phyloP scores from a whole-genome alignment of 139 green algal species.

The Limnomonas spitsbergensis region DNA sequence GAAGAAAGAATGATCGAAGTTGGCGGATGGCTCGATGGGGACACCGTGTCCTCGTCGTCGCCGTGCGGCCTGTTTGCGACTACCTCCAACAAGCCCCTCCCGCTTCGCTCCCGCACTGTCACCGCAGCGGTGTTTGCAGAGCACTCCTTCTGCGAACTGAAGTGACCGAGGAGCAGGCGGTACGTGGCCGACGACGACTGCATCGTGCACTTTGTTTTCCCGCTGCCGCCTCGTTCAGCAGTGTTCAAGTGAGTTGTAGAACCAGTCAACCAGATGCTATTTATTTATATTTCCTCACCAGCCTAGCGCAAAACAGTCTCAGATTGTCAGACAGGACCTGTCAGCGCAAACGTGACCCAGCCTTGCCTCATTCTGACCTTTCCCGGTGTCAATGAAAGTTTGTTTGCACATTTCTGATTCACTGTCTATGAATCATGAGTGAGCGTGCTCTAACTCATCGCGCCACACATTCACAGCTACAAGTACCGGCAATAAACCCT shows the following conservation, averaged over 20 bases:
- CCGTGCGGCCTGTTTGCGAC: not conserved
- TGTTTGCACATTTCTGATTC: no score
- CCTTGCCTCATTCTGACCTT: not conserved
- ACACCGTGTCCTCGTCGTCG: not conserved
- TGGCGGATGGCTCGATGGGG: slow-evolving; percentile 12
- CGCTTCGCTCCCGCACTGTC: slow-evolving; percentile 13
- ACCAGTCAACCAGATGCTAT: no score
- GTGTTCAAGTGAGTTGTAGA: slow-evolving; percentile 32
- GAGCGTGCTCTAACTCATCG: no score
- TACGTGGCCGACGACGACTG: slow-evolving; percentile 26
- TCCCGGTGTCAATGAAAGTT: no score
- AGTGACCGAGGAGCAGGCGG: slow-evolving; percentile 20
- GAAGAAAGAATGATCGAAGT: slow-evolving; percentile 20
- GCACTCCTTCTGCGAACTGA: slow-evolving; percentile 19
- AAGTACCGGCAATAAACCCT: not conserved
- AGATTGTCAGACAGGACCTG: not conserved
- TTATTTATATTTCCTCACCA: no score
- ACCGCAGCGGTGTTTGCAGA: slow-evolving; percentile 8
- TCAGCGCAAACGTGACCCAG: not conserved
- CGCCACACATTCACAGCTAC: not conserved
- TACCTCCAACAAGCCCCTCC: not conserved
- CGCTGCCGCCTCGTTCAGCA: slow-evolving; percentile 20
- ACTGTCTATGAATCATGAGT: no score
- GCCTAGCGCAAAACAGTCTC: no score
- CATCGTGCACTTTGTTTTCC: slow-evolving; percentile 28